Evolutionary conservation across 2,329 filamentous ascomycete genomes (phyloP).

Genomic region (Aspergillus pseudonomiae): DNA sequence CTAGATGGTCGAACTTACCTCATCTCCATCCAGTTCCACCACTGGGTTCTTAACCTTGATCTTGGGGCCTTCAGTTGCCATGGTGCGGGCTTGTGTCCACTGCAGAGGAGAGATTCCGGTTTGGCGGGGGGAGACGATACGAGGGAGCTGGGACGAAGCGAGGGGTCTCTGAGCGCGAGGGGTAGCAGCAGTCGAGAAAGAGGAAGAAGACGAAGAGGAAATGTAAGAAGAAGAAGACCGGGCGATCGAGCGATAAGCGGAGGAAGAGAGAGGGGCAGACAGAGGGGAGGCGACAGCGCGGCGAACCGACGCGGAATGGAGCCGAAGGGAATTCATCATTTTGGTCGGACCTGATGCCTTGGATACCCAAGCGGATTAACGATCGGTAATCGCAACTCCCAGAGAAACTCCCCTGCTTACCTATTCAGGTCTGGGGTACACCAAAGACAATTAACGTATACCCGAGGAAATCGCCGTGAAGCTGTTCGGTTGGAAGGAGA

Average conservation of each 20-base stretch:
- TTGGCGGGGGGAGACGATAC: conserved; percentile 32
- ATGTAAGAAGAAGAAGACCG: conserved; percentile 21
- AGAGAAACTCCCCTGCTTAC: not conserved
- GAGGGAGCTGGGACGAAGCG: conserved; percentile 28
- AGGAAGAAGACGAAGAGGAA: conserved; percentile 25
- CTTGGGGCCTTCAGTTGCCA: conserved; percentile 65
- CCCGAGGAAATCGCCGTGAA: conserved; percentile 32
- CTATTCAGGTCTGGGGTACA: conserved; percentile 3
- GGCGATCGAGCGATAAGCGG: conserved; percentile 25
- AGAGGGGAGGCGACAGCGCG: conserved; percentile 35
- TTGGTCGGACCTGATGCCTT: conserved; percentile 8
- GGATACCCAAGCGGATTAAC: conserved; percentile 14
- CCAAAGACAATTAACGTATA: conserved; percentile 23
- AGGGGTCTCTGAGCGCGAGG: conserved; percentile 31
- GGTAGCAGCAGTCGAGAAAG: conserved; percentile 29
- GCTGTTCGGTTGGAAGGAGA: conserved; percentile 40
- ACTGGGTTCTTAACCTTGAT: conserved; percentile 99
- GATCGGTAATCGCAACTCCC: conserved; percentile 12
- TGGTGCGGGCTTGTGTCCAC: conserved; percentile 48
- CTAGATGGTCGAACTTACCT: conserved; percentile 43
- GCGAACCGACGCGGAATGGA: conserved; percentile 44
- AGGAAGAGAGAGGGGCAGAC: conserved; percentile 31
- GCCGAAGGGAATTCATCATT: conserved; percentile 41
- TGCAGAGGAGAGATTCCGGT: conserved; percentile 32
- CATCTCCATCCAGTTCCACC: conserved; percentile 91